These are phyloP conservation scores for Vigna mungo DNA, from an alignment of 306 rosid genomes.

Conservation along the genomic window DNA sequence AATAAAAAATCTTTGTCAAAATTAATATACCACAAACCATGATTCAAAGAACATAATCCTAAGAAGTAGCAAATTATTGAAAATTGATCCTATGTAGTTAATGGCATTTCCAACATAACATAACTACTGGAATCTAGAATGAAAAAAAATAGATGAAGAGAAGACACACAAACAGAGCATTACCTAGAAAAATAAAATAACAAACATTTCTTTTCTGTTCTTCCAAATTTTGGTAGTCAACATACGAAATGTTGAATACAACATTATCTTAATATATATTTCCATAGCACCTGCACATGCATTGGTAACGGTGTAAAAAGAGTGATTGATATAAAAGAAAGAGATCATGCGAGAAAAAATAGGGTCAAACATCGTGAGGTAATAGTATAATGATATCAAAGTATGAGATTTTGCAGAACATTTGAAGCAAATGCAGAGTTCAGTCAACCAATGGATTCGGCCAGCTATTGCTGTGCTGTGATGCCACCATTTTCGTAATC, in stretches of 20 bases:
- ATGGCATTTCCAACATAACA: too few species aligned
- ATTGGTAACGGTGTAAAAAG: too few species aligned
- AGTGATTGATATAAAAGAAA: not conserved
- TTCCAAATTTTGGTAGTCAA: not conserved
- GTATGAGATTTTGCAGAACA: slow-evolving; percentile 19
- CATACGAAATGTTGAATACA: not conserved
- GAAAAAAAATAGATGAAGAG: too few species aligned
- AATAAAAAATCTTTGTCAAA: too few species aligned
- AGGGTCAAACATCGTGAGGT: slow-evolving; percentile 39
- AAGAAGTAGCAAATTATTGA: too few species aligned
- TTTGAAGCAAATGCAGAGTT: not conserved
- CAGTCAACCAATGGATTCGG: slow-evolving; percentile 18
- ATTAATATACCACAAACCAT: too few species aligned
- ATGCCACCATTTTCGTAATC: slow-evolving; percentile 13
- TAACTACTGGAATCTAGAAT: too few species aligned
- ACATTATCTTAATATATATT: too few species aligned
- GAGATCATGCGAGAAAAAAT: not conserved
- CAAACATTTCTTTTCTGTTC: too few species aligned
- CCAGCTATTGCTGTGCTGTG: slow-evolving; percentile 34
- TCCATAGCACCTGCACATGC: not conserved
- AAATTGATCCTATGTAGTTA: too few species aligned
- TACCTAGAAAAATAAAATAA: too few species aligned
- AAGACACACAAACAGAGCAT: not conserved
- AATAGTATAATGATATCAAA: slow-evolving; percentile 25
- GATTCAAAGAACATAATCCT: too few species aligned